Evolutionary conservation across 441 rosid species (phyloP).

Genomic region (Oxalis stricta): DNA sequence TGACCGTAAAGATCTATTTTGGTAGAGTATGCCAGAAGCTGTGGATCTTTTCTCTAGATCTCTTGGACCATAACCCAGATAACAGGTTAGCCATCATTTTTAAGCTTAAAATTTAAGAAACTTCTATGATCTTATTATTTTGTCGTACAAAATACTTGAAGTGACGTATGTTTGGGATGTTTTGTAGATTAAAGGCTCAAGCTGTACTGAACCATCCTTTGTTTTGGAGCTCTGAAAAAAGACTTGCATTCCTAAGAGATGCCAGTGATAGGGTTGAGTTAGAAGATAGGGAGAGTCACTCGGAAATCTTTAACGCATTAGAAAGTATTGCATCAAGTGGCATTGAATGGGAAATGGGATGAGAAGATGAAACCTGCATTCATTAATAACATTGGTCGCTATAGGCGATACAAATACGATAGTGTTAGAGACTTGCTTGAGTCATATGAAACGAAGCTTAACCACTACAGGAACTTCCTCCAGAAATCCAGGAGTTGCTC

Average conservation of each 20-base stretch:
- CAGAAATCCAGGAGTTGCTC: constrained; percentile 51
- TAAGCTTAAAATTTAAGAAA: background rate
- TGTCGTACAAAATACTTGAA: background rate
- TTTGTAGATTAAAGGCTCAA: constrained; percentile 50
- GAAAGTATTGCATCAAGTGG: constrained; percentile 50
- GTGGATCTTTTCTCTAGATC: constrained; percentile 54
- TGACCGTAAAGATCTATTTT: constrained; percentile 71
- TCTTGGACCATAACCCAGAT: constrained; percentile 57
- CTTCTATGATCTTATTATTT: background rate
- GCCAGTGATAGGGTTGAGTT: constrained; percentile 71
- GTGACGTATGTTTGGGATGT: constrained; percentile 1
- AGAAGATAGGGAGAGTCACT: constrained; percentile 57
- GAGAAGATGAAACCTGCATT: constrained; percentile 66
- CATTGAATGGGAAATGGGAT: constrained; percentile 73
- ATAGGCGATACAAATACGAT: constrained; percentile 65
- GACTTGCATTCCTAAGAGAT: constrained; percentile 76
- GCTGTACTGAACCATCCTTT: constrained; percentile 61
- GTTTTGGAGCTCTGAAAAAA: constrained; percentile 63
- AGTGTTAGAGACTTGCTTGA: constrained; percentile 61
- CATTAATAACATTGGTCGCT: constrained; percentile 61
- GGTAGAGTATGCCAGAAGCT: constrained; percentile 78
- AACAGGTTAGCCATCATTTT: constrained; percentile 31
- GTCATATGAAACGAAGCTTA: constrained; percentile 73
- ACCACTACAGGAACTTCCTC: constrained; percentile 75
- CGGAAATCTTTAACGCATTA: constrained; percentile 49